Evolutionary conservation across 2,329 filamentous ascomycete genomes (phyloP).

Genomic region (Talaromyces marneffei): DNA sequence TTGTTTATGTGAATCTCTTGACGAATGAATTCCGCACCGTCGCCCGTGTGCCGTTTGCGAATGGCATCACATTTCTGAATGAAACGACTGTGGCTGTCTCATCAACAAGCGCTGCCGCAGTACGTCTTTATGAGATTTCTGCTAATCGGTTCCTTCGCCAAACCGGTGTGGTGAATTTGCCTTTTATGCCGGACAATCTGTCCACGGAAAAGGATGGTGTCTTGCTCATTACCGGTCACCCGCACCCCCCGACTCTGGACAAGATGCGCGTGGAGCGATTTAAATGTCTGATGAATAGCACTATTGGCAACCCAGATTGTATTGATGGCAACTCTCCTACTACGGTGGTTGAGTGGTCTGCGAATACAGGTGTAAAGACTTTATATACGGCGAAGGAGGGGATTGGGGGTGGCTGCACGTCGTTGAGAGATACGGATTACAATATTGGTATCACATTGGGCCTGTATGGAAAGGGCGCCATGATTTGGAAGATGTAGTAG

Average conservation of each 20-base stretch:
- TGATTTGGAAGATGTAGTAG: slow-evolving; percentile 14
- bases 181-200: slow-evolving; percentile 17
- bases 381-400: not conserved
- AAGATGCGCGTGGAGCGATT: slow-evolving; percentile 1
- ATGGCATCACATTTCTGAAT: slow-evolving; percentile 16
- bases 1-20: slow-evolving; percentile 15
- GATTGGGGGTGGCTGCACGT: slow-evolving; percentile 13
- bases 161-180: not conserved
- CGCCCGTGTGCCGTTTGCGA: slow-evolving; percentile 16
- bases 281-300: slow-evolving; percentile 2
- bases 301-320: not conserved
- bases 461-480: slow-evolving; percentile 17
- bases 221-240: slow-evolving; percentile 17
- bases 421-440: slow-evolving; percentile 13
- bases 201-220: slow-evolving; percentile 11
- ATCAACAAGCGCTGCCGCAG: slow-evolving; percentile 2
- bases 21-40: slow-evolving; percentile 10
- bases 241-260: slow-evolving; percentile 13
- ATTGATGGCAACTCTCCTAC: not conserved
- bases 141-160: not conserved
- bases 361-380: not conserved
- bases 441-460: slow-evolving; percentile 16
- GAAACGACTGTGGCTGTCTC: slow-evolving; percentile 15
- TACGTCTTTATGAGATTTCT: not conserved
- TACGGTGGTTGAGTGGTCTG: not conserved